These are phyloP conservation scores for Neonectria faginata DNA, from an alignment of 2,329 filamentous ascomycete genomes.

Conservation along the genomic window DNA sequence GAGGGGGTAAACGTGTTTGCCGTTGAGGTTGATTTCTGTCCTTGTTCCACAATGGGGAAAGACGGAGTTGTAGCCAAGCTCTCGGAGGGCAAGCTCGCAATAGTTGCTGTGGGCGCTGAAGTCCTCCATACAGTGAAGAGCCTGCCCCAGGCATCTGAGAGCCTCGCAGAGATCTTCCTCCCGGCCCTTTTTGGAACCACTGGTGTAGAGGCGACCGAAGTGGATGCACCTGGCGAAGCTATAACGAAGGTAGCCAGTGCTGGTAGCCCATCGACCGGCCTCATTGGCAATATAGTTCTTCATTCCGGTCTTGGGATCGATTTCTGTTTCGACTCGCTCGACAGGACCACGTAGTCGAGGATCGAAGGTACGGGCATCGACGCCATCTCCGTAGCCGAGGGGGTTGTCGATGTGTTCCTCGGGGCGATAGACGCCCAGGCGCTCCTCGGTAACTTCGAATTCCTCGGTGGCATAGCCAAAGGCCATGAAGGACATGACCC, in stretches of 20 bases:
- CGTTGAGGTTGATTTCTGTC: slow-evolving; percentile 72
- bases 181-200: slow-evolving; percentile 71
- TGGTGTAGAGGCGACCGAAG: slow-evolving; percentile 80
- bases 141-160: slow-evolving; percentile 79
- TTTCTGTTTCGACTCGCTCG: slow-evolving; percentile 74
- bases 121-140: slow-evolving; percentile 82
- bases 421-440: slow-evolving; percentile 82
- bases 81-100: slow-evolving; percentile 79
- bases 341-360: slow-evolving; percentile 84
- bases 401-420: slow-evolving; percentile 83
- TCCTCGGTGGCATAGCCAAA: slow-evolving; percentile 89
- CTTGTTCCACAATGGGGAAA: slow-evolving; percentile 79
- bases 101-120: slow-evolving; percentile 88
- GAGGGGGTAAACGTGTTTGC: slow-evolving; percentile 77
- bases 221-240: slow-evolving; percentile 81
- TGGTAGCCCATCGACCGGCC: slow-evolving; percentile 87
- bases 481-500: slow-evolving; percentile 83
- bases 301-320: slow-evolving; percentile 88
- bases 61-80: slow-evolving; percentile 83
- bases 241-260: slow-evolving; percentile 83
- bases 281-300: slow-evolving; percentile 99
- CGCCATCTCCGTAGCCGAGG: slow-evolving; percentile 85
- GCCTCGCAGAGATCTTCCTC: slow-evolving; percentile 86
- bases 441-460: slow-evolving; percentile 85
- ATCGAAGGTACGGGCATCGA: slow-evolving; percentile 87